phyloP scores from a whole-genome alignment of 2,329 filamentous ascomycete genomes.

The Xylariales sp. region DNA sequence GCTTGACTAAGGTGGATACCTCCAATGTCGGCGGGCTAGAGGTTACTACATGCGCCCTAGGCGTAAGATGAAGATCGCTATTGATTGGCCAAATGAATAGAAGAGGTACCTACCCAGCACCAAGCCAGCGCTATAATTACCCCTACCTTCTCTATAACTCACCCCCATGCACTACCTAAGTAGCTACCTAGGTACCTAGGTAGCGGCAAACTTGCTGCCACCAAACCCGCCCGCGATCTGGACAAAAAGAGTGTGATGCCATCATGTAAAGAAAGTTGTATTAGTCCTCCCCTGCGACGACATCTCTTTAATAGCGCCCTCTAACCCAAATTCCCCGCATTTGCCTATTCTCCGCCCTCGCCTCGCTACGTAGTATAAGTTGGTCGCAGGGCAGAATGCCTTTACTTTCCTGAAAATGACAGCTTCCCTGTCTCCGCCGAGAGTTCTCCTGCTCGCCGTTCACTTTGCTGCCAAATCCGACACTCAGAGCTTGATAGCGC shows the following conservation, averaged over 20 bases:
- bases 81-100: background rate
- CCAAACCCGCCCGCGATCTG: constrained; percentile 14
- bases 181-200: too few species aligned
- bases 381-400: constrained; percentile 26
- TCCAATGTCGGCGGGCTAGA: background rate
- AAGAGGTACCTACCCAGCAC: background rate
- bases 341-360: background rate
- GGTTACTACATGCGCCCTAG: constrained; percentile 4
- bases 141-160: background rate
- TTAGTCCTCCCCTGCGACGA: background rate
- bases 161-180: background rate
- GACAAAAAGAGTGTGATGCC: constrained; percentile 18
- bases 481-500: constrained; percentile 68
- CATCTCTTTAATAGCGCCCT: background rate
- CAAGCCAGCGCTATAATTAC: background rate
- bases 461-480: constrained; percentile 75
- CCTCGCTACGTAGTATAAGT: constrained; percentile 1
- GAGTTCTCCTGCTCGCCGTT: constrained; percentile 78
- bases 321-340: background rate
- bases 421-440: constrained; percentile 68
- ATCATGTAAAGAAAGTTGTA: constrained; percentile 4
- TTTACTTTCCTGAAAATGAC: constrained; percentile 47
- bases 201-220: background rate
- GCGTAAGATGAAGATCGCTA: background rate
- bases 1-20: constrained; percentile 28